phyloP scores from a whole-genome alignment of 148 eudicot species.

The Tetragonia tetragonoides region DNA sequence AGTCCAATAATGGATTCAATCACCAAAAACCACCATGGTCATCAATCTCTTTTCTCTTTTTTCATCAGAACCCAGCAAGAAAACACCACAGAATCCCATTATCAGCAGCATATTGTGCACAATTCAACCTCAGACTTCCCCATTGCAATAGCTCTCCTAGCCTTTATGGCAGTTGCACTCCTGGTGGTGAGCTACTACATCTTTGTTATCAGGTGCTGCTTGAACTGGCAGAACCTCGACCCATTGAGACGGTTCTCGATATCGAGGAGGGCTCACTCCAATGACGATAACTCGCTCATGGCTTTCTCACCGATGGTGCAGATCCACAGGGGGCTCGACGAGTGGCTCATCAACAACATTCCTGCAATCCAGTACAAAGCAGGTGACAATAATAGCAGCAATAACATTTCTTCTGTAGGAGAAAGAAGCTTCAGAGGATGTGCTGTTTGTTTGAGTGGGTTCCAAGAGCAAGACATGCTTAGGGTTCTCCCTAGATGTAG shows the following conservation, averaged over 20 bases:
- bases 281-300: slow-evolving; percentile 31
- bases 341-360: slow-evolving; percentile 56
- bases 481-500: slow-evolving; percentile 63
- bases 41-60: neutral
- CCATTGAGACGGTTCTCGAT: slow-evolving; percentile 49
- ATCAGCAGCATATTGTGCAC: slow-evolving; percentile 23
- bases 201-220: slow-evolving; percentile 68
- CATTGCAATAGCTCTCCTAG: slow-evolving; percentile 51
- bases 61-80: slow-evolving; percentile 4
- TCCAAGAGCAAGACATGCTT: slow-evolving; percentile 56
- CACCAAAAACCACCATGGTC: slow-evolving; percentile 17
- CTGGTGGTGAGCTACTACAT: slow-evolving; percentile 64
- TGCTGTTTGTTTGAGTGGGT: slow-evolving; percentile 69
- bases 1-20: slow-evolving; percentile 18
- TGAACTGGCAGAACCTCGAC: slow-evolving; percentile 54
- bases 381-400: slow-evolving; percentile 3
- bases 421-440: slow-evolving; percentile 46
- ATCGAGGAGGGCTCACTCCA: slow-evolving; percentile 16
- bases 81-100: neutral
- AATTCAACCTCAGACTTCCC: slow-evolving; percentile 51
- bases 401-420: neutral
- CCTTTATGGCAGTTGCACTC: slow-evolving; percentile 54
- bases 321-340: slow-evolving; percentile 56
- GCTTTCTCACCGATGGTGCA: slow-evolving; percentile 51
- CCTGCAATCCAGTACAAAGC: slow-evolving; percentile 58